Evolutionary conservation across 2,329 filamentous ascomycete genomes (phyloP).

Genomic region (Verticillium nonalfalfae): DNA sequence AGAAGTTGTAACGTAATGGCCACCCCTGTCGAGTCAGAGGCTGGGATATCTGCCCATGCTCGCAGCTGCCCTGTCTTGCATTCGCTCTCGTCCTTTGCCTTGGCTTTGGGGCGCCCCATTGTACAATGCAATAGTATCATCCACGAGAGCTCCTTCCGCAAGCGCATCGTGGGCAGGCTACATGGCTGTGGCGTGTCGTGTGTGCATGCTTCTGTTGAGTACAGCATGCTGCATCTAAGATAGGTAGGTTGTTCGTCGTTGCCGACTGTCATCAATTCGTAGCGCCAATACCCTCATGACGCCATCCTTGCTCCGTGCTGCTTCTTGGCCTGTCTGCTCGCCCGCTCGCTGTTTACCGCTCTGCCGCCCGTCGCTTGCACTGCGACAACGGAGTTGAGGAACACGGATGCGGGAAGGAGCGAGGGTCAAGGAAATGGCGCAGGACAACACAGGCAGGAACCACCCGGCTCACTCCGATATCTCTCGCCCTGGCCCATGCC

Average conservation of each 20-base stretch:
- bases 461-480: not conserved
- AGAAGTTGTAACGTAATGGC: constrained; percentile 40
- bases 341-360: not conserved
- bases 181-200: not conserved
- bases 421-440: not conserved
- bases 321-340: not conserved
- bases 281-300: not conserved
- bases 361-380: no score
- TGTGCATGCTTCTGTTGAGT: no score
- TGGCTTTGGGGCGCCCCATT: not conserved
- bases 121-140: constrained; percentile 8
- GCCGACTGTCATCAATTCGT: not conserved
- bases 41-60: not conserved
- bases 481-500: not conserved
- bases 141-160: constrained; percentile 5
- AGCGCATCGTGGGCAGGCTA: not conserved
- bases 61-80: not conserved
- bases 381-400: not conserved
- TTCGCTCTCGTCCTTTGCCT: not conserved
- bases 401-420: not conserved
- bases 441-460: not conserved
- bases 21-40: constrained; percentile 23
- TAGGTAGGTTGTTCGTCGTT: not conserved
- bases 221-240: not conserved
- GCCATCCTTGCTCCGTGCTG: not conserved